Conservation (phyloP, 2,329 filamentous ascomycete genomes). For the Cladosporium austrohemisphaericum region DNA sequence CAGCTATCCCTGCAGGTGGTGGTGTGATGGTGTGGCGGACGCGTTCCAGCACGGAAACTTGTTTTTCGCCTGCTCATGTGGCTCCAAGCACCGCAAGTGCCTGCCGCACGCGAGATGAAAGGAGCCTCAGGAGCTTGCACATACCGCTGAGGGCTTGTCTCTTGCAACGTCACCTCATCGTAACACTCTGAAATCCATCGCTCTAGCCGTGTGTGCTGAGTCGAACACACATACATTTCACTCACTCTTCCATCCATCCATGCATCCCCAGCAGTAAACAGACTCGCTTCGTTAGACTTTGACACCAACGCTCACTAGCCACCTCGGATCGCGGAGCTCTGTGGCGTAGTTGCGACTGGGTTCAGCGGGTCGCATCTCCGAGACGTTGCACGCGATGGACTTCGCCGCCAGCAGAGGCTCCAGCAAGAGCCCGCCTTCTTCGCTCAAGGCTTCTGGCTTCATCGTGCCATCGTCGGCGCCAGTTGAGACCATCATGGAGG, state of each 20-base stretch:
- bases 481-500: constrained; percentile 32
- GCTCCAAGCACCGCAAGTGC: too few species aligned
- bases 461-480: constrained; percentile 9
- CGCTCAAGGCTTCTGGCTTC: constrained; percentile 10
- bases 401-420: constrained; percentile 8
- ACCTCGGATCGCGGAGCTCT: constrained; percentile 7
- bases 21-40: neutral
- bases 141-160: neutral
- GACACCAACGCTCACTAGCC: constrained; percentile 3
- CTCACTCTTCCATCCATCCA: too few species aligned
- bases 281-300: neutral
- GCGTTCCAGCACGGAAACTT: neutral
- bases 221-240: too few species aligned
- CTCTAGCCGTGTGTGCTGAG: too few species aligned
- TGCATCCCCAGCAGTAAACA: neutral
- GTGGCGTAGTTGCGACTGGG: constrained; percentile 5
- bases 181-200: too few species aligned
- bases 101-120: constrained; percentile 4
- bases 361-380: constrained; percentile 10
- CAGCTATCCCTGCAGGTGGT: constrained; percentile 1
- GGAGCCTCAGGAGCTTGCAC: neutral
- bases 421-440: constrained; percentile 14
- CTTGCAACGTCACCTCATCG: neutral
- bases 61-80: constrained; percentile 4
- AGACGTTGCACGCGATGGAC: constrained; percentile 12